These are phyloP conservation scores for Rubroshorea leprosula DNA, from an alignment of 345 rosid genomes.

Conservation along the genomic window DNA sequence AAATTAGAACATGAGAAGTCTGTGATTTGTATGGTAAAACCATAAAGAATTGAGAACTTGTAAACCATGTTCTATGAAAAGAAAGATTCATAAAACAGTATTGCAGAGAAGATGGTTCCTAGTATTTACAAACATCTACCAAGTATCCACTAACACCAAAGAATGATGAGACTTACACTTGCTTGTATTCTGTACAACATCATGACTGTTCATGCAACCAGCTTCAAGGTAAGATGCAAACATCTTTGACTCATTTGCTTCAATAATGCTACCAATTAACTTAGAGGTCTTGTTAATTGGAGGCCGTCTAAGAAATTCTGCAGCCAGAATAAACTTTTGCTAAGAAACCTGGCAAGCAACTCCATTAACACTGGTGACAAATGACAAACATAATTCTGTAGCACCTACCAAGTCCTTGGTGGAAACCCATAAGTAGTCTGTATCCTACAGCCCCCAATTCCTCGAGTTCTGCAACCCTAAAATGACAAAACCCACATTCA, in stretches of 20 bases:
- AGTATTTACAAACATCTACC: background rate
- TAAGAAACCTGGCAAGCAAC: background rate
- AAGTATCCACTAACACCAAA: background rate
- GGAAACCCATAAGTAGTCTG: constrained; percentile 44
- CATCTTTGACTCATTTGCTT: constrained; percentile 56
- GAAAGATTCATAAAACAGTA: background rate
- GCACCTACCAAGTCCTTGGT: constrained; percentile 48
- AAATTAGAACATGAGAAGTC: too few relatives aligned
- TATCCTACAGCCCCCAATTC: constrained; percentile 41
- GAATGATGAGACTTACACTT: constrained; percentile 45
- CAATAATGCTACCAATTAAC: constrained; percentile 42
- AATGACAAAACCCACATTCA: background rate
- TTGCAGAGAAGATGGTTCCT: background rate
- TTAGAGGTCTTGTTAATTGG: constrained; percentile 40
- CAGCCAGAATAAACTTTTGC: constrained; percentile 5
- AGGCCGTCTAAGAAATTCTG: constrained; percentile 61
- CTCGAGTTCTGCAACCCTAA: constrained; percentile 57
- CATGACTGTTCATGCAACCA: constrained; percentile 45
- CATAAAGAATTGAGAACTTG: background rate
- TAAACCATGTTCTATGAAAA: background rate
- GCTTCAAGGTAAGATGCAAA: constrained; percentile 51
- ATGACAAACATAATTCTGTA: background rate
- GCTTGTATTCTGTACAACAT: constrained; percentile 37
- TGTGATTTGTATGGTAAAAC: too few relatives aligned
- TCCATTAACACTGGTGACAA: background rate